phyloP scores from a whole-genome alignment of 148 eudicot genomes.

The Camellia japonica region DNA sequence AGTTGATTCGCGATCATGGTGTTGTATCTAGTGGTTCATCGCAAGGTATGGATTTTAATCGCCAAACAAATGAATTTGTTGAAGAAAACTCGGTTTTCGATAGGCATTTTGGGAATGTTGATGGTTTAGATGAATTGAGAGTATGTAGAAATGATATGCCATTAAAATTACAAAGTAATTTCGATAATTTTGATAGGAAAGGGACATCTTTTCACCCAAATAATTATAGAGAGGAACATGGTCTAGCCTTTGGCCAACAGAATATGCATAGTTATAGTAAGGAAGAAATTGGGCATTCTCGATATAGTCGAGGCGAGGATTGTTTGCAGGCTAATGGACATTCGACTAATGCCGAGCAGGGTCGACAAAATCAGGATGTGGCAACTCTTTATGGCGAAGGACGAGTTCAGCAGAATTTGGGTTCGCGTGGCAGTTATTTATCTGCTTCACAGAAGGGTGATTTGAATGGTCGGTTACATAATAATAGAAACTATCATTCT shows the following conservation, averaged over 20 bases:
- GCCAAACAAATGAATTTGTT: conserved; percentile 17
- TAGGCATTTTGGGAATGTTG: conserved; percentile 1
- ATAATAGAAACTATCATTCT: too few relatives aligned
- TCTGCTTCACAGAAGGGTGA: too few relatives aligned
- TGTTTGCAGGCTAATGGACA: neutral
- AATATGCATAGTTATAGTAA: conserved; percentile 7
- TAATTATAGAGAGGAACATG: too few relatives aligned
- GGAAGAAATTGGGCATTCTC: conserved; percentile 24
- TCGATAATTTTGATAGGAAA: conserved; percentile 9
- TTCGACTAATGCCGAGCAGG: neutral
- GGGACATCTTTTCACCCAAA: neutral
- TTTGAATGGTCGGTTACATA: too few relatives aligned
- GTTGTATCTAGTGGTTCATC: neutral
- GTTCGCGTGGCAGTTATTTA: neutral
- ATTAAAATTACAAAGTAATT: neutral
- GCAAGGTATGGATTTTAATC: conserved; percentile 1
- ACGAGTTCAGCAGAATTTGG: neutral
- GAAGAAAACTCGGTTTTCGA: conserved; percentile 23
- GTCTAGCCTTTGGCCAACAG: neutral
- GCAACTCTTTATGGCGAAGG: neutral
- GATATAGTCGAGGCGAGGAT: conserved; percentile 21
- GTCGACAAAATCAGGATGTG: neutral
- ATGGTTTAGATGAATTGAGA: neutral
- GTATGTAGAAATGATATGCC: neutral
- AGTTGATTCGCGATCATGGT: conserved; percentile 73